Evolutionary conservation across 2,329 filamentous ascomycete species (phyloP), one percentile per base, ranked within the genome.

Genomic region (Fusarium mexicanum): DNA sequence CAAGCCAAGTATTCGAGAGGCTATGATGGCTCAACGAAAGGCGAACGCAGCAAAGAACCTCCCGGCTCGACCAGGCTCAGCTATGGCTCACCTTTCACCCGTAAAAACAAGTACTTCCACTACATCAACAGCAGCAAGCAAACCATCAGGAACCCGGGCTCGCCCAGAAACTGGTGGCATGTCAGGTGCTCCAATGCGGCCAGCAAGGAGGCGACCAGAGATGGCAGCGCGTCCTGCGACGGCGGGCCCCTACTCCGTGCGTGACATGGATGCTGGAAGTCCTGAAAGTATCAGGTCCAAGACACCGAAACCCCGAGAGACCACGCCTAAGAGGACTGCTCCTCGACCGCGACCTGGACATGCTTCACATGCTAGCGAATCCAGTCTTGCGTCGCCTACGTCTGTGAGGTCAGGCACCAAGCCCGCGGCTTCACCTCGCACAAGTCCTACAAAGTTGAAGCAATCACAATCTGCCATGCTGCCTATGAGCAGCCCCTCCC

Each of bases 1-100:
- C 46, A 92, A 91, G 71, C 88, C 90, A 17, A 93, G 93, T 17
- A 83, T 98, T 33, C 92, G 94, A 72, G 95, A 98, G 78, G 87
- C 94, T 8, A 95, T 98, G 87, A 85, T 94, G 78, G 95, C 94
- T 11, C 93, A 96, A 79, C 95, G 94, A 83, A 94, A 86, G 77
- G 90, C 88, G 33, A 80, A 89, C 75, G 84, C 87, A 41, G 80
- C 86, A 40, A 81, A 80, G 59, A 89, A 86, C 61, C 80, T 91
- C 4, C 90, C 89, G 17, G 79, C 86, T 31, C 84, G 90, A 14
- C 90, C 90, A 4, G 90, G 89, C 16, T 92, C 90, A 40, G 89
- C 90, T 61, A 91, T 92, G 90, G 86, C 90, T 18, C 84, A 88
- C 44, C 86, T 91, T 64, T 89, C 89, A 9, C 88, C 89, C 4